Base-by-base conservation (phyloP, 805 yeast genomes). In the Ogataea siamensis region DNA sequence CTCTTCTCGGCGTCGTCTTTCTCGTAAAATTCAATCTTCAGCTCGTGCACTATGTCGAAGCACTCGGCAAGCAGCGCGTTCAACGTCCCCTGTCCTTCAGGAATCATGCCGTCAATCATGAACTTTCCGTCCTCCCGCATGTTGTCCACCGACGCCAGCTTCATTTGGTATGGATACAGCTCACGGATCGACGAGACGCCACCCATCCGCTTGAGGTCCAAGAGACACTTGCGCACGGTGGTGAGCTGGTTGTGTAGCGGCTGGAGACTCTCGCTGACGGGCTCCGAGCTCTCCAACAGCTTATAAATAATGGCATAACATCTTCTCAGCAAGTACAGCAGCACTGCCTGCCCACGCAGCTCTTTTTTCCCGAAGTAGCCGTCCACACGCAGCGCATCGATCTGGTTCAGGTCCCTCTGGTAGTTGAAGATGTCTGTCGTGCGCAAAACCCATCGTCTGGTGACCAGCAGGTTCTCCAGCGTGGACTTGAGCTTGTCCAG, bases 21-120 rank as follows among this genome's bases (percentile, higher is more conserved):
- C 45, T 82, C 89, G 51, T 84, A 88, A 36, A 84, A 74, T 56
- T 88, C 95, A 23, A 86, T 80, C 57, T 87, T 84, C 60, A 93
- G 70, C 65, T 93, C 99, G 57, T 91, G 93, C 32, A 86, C 72
- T 42, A 91, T 83, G 60, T 93, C 99, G 59, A 87, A 93, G 61
- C 98, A 91, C 58, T 89, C 97, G 3, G 95, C 93, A 34, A 91
- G 68, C 40, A 91, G 65, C 1, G 95, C 95, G 60, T 80, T 88
- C 46, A 93, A 69, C n/a, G 95, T 79, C 5, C 97, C 99, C 63
- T 93, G 99, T 9, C 99, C 99, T 59, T 93, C 98, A 2, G 99
- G 99, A 28, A 93, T 83, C 47, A 87, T 85, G 35, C 80, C 86
- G 45, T 85, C 87, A 31, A 87, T 83, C 55, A 84, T 78, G 54